phyloP scores from a whole-genome alignment of 1,284 basidiomycete genomes.

The Phlebopus sp. region DNA sequence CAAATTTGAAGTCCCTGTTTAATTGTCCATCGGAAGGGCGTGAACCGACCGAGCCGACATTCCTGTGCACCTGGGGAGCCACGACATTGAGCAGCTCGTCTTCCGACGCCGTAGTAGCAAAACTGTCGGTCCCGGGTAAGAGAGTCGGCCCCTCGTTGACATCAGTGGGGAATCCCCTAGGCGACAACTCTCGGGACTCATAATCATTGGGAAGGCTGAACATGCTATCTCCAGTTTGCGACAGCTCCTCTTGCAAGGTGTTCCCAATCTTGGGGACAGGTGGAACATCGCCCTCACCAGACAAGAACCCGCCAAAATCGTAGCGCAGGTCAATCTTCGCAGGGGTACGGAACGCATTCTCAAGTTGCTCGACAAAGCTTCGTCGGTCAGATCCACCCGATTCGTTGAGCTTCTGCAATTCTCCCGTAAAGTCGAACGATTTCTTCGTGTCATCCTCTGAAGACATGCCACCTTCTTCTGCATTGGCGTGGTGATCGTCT shows the following conservation, averaged over 20 bases:
- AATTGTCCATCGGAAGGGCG: constrained; percentile 60
- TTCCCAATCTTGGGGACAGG: constrained; percentile 32
- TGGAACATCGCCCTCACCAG: constrained; percentile 45
- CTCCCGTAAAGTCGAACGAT: constrained; percentile 85
- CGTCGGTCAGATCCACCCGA: constrained; percentile 63
- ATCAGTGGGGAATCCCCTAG: constrained; percentile 18
- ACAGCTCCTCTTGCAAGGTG: constrained; percentile 27
- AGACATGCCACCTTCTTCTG: constrained; percentile 41
- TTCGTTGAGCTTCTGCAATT: constrained; percentile 68
- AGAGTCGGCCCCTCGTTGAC: constrained; percentile 22
- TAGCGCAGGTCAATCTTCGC: constrained; percentile 58
- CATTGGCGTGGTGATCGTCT: constrained; percentile 43
- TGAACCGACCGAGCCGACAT: constrained; percentile 39
- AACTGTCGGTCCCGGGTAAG: constrained; percentile 19
- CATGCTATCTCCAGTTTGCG: constrained; percentile 17
- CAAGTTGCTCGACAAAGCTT: constrained; percentile 82
- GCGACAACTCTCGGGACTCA: constrained; percentile 17
- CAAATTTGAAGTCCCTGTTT: constrained; percentile 70
- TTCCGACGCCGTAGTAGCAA: constrained; percentile 11
- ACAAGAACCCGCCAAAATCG: constrained; percentile 35
- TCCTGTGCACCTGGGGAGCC: constrained; percentile 23
- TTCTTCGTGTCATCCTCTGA: constrained; percentile 66
- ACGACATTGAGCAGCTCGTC: constrained; percentile 26
- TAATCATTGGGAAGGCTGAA: constrained; percentile 19
- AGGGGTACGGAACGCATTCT: constrained; percentile 74